Percentiles rank a stretch among this genome's conserved stretches.
These are phyloP conservation scores for Galerina marginata DNA, from an alignment of 768 basidiomycete species.

Conservation along the genomic window DNA sequence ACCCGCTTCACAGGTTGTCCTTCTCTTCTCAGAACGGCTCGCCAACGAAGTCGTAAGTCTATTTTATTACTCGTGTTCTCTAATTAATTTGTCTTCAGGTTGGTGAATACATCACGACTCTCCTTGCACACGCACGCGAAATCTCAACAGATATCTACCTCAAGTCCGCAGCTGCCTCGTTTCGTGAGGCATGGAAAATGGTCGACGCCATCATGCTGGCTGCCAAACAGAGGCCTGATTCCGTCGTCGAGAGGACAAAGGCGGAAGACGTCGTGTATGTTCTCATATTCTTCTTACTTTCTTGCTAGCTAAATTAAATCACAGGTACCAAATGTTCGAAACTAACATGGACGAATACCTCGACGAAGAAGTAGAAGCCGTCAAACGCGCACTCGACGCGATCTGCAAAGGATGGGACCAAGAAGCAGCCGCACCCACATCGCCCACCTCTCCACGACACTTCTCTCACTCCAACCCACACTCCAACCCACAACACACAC, in stretches of 20 bases:
- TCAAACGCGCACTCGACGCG: conserved; percentile 73
- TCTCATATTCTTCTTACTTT: not conserved
- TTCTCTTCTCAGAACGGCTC: no score
- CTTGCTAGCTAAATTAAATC: no score
- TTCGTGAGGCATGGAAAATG: conserved; percentile 86
- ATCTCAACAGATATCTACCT: conserved; percentile 76
- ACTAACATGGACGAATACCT: conserved; percentile 97
- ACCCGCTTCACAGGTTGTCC: no score
- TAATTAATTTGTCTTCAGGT: no score
- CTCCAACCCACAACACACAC: conserved; percentile 21
- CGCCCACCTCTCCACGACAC: conserved; percentile 41
- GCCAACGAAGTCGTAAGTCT: no score
- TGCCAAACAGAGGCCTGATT: conserved; percentile 44
- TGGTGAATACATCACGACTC: conserved; percentile 87
- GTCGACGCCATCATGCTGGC: conserved; percentile 77
- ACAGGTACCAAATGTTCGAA: conserved; percentile 97
- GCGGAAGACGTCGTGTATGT: conserved; percentile 88
- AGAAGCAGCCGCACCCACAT: not conserved
- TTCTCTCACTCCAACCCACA: conserved; percentile 71
- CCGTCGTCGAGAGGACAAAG: conserved; percentile 50
- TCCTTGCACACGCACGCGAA: conserved; percentile 79
- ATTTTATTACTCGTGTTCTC: no score
- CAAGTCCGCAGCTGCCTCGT: conserved; percentile 87
- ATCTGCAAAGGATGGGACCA: conserved; percentile 85
- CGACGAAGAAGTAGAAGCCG: conserved; percentile 87